Evolutionary conservation across 495 filamentous ascomycete species (phyloP), one percentile per base, ranked within the genome.

Genomic region (Hypoxylon trugodes): DNA sequence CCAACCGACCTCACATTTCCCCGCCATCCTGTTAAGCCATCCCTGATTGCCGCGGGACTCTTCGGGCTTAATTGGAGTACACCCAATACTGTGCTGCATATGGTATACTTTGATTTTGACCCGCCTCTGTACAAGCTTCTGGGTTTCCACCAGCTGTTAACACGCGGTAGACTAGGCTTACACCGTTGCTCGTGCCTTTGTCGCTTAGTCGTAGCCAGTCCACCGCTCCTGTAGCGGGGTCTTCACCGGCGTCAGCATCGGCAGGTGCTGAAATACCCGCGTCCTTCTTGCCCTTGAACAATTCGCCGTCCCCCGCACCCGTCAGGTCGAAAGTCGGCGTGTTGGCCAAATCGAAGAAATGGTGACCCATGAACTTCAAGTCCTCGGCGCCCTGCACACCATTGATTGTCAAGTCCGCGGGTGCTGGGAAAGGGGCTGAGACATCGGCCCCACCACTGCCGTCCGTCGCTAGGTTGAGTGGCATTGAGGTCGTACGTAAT

Each of bases 41-140:
- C n/a, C 33, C 10, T 12, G 0, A 15, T 26, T 16, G 25, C 5
- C 28, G 5, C n/a, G 4, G 1, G 4, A 10, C 6, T n/a, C 13
- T 6, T 5, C n/a, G 4, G 19, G 10, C 32, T 49, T 30, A 70
- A 40, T 57, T 48, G 32, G 75, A 77, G 66, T 85, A 91, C 53
- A 91, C 85, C 86, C 86, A 91, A 72, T 93, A 93, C 70, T 85
- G 82, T 0, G 89, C 84, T 0, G 87, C 76, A 73, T 92, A 93
- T 8, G 84, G 79, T 3, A 90, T 80, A 56, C 73, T 81, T 65
- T 79, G 69, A 24, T 81, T 69, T 7, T 59, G 64, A 0, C 76
- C 77, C 0, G 61, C 69, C 1, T 73, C 61, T 53, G 79, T 82
- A 9, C 80, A 86, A n/a, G 74, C 47, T 38, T 81, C 79, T 6